Percentiles rank a stretch among this genome's conserved stretches.
phyloP scores from a whole-genome alignment of 1,284 basidiomycete genomes.

The Crepidotus sp. region DNA sequence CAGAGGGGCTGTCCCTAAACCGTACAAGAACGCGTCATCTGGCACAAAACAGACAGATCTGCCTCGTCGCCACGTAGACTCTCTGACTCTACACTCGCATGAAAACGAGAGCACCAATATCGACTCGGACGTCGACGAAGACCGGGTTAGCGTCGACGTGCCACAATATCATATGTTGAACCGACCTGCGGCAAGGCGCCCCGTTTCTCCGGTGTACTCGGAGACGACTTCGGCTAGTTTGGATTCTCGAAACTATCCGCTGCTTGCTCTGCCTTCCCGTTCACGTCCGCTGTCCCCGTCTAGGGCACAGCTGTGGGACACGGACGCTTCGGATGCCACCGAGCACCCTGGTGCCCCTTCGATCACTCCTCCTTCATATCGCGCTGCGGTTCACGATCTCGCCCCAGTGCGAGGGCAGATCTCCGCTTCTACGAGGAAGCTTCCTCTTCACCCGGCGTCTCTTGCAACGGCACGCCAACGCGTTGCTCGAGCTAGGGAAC shows the following conservation, averaged over 20 bases:
- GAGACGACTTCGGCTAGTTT: slow-evolving; percentile 7
- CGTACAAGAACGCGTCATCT: slow-evolving; percentile 7
- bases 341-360: slow-evolving; percentile 29
- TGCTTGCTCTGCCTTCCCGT: slow-evolving; percentile 3
- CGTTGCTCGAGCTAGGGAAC: slow-evolving; percentile 31
- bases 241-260: slow-evolving; percentile 4
- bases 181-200: slow-evolving; percentile 3
- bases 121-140: slow-evolving; percentile 11
- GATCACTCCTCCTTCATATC: slow-evolving; percentile 45
- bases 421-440: slow-evolving; percentile 2
- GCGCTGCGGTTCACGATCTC: slow-evolving; percentile 31
- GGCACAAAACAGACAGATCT: slow-evolving; percentile 3
- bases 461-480: slow-evolving; percentile 23
- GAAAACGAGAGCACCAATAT: slow-evolving; percentile 18
- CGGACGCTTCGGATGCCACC: slow-evolving; percentile 28
- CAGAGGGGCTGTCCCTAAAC: slow-evolving; percentile 14
- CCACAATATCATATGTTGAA: slow-evolving; percentile 13
- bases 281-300: slow-evolving; percentile 7
- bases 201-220: slow-evolving; percentile 3
- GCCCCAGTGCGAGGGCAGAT: slow-evolving; percentile 3
- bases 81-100: slow-evolving; percentile 20
- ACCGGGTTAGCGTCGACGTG: slow-evolving; percentile 2
- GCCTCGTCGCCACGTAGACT: slow-evolving; percentile 25
- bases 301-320: slow-evolving; percentile 2
- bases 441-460: slow-evolving; percentile 13